Percentiles rank a stretch among this genome's conserved stretches.
phyloP scores from a whole-genome alignment of 768 basidiomycete genomes.

The Tulasnella sp. region DNA sequence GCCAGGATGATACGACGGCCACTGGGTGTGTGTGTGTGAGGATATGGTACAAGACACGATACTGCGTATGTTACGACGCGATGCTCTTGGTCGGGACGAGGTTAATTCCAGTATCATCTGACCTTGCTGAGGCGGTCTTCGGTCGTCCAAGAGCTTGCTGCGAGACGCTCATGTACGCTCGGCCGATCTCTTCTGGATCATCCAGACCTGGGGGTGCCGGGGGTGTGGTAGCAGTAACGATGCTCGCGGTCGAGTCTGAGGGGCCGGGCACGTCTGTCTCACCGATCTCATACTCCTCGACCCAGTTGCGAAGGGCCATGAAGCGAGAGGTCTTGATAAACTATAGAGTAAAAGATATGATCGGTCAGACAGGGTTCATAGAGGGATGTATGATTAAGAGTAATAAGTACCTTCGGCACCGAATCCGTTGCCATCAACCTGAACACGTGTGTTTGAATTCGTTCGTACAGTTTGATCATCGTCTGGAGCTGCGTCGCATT shows the following conservation, averaged over 20 bases:
- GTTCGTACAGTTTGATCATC: constrained; percentile 86
- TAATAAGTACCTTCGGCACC: constrained; percentile 70
- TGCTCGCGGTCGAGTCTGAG: background rate
- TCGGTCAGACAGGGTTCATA: constrained; percentile 4
- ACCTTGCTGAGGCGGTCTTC: background rate
- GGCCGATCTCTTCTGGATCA: constrained; percentile 56
- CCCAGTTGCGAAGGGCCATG: constrained; percentile 65
- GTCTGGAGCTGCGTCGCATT: constrained; percentile 93
- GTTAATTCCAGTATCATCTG: background rate
- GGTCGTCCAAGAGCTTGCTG: constrained; percentile 39
- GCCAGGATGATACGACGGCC: too few relatives aligned
- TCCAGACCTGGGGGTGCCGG: constrained; percentile 52
- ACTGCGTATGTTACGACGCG: too few relatives aligned
- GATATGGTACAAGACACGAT: too few relatives aligned
- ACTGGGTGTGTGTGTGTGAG: too few relatives aligned
- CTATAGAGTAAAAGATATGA: constrained; percentile 29
- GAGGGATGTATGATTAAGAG: background rate
- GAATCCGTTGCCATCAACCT: constrained; percentile 97
- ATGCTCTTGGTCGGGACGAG: background rate
- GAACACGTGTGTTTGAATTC: constrained; percentile 95
- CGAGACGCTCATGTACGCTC: constrained; percentile 79
- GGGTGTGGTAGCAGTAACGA: constrained; percentile 35
- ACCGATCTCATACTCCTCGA: constrained; percentile 53
- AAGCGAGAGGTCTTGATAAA: constrained; percentile 84
- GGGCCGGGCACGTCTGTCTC: constrained; percentile 41